These are phyloP conservation scores for Mortierella sp. DNA, from an alignment of 371 early-diverging fungal genomes.

Conservation along the genomic window DNA sequence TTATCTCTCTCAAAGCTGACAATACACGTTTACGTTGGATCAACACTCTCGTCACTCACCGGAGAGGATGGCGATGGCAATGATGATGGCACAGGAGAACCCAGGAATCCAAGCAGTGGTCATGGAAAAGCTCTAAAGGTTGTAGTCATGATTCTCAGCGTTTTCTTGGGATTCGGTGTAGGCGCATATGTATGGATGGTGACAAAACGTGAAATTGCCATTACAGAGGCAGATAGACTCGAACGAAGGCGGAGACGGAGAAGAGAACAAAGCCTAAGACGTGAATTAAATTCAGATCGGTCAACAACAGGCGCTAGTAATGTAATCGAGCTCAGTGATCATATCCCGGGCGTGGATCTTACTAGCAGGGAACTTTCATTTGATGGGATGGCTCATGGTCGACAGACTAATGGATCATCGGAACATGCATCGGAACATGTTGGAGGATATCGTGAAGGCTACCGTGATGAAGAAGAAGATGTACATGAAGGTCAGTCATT, in stretches of 20 bases:
- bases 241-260: conserved; percentile 33
- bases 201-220: conserved; percentile 64
- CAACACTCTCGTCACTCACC: conserved; percentile 71
- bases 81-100: conserved; percentile 26
- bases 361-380: conserved; percentile 11
- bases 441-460: conserved; percentile 11
- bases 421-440: conserved; percentile 15
- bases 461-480: conserved; percentile 32
- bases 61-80: conserved; percentile 54
- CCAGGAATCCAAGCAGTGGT: neutral
- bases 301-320: neutral
- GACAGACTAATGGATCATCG: neutral
- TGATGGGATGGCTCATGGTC: neutral
- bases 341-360: conserved; percentile 25
- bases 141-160: conserved; percentile 58
- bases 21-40: conserved; percentile 82
- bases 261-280: conserved; percentile 7
- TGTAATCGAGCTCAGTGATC: conserved; percentile 16
- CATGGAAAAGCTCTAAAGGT: conserved; percentile 50
- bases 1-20: conserved; percentile 73
- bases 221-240: conserved; percentile 47
- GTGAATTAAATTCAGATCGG: neutral
- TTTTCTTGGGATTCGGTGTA: conserved; percentile 66
- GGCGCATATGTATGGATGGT: conserved; percentile 70
- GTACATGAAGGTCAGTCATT: conserved; percentile 25